Evolutionary conservation across 129 eudicot genomes (phyloP).

Genomic region (Tanacetum coccineum): DNA sequence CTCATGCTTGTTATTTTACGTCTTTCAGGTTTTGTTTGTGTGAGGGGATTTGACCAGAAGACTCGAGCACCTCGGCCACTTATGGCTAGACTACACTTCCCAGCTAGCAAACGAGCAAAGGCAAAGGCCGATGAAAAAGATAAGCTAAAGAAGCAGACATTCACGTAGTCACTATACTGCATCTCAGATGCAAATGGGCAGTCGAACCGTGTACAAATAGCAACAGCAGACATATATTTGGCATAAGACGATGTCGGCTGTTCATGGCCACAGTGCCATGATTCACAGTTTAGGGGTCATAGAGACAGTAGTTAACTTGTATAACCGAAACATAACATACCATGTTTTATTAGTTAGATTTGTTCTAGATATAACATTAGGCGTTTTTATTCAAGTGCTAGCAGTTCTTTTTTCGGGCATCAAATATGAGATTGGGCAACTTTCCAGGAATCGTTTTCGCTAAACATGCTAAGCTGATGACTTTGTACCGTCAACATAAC

Average conservation of each 20-base stretch:
- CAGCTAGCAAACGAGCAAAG: slow-evolving; percentile 55
- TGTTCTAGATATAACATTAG: slow-evolving; percentile 9
- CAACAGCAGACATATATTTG: background rate
- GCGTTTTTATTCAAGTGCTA: background rate
- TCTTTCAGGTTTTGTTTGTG: slow-evolving; percentile 75
- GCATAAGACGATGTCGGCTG: background rate
- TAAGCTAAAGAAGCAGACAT: slow-evolving; percentile 9
- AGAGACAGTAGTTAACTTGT: slow-evolving; percentile 31
- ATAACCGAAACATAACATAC: slow-evolving; percentile 16
- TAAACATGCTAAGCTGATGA: no score
- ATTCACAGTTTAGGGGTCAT: slow-evolving; percentile 23
- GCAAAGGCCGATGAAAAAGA: slow-evolving; percentile 36
- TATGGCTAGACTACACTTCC: slow-evolving; percentile 74
- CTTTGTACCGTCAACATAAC: no score
- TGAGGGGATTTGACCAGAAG: slow-evolving; percentile 74
- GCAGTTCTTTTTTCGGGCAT: slow-evolving; percentile 1
- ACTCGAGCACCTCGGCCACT: slow-evolving; percentile 76
- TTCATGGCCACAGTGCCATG: slow-evolving; percentile 7
- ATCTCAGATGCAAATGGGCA: background rate
- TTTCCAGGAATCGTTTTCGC: no score
- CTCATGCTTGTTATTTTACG: slow-evolving; percentile 8
- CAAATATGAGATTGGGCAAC: slow-evolving; percentile 11
- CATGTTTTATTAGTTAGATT: slow-evolving; percentile 11
- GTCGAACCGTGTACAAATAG: background rate
- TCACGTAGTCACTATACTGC: background rate